Conservation (phyloP, 108 stramenopile genomes). For the Cyclotella atomus region DNA sequence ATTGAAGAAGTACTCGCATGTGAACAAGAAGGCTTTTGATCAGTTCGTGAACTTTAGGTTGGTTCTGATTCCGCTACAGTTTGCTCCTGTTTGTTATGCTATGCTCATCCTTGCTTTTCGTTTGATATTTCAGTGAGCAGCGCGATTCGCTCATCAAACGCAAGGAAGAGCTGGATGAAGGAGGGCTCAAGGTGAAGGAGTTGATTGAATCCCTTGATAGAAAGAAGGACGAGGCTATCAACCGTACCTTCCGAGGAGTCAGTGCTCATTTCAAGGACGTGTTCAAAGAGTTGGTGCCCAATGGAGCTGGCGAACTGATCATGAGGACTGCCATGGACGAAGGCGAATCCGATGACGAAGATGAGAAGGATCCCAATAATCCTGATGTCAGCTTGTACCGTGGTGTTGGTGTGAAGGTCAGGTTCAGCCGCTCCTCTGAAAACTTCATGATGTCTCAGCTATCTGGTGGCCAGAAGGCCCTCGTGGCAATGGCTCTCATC, state of each 20-base stretch:
- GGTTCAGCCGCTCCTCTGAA: conserved; percentile 90
- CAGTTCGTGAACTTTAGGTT: conserved; percentile 94
- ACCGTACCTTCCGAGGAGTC: conserved; percentile 96
- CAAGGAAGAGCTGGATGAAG: conserved; percentile 91
- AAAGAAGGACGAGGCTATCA: conserved; percentile 99
- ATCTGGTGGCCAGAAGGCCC: conserved; percentile 99
- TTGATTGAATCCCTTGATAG: conserved; percentile 93
- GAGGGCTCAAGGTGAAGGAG: conserved; percentile 91
- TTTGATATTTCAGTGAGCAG: conserved; percentile 71
- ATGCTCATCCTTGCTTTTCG: neutral
- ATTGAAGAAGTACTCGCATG: conserved; percentile 95
- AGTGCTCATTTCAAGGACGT: conserved; percentile 97
- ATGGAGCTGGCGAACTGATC: conserved; percentile 93
- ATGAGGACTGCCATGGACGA: conserved; percentile 90
- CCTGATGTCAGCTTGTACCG: conserved; percentile 87
- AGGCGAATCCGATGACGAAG: conserved; percentile 52
- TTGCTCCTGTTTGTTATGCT: neutral
- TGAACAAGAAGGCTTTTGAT: conserved; percentile 99
- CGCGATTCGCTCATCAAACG: conserved; percentile 89
- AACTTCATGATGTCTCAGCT: conserved; percentile 94
- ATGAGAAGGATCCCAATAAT: conserved; percentile 54
- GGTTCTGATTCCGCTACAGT: neutral
- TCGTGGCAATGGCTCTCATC: conserved; percentile 98
- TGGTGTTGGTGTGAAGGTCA: conserved; percentile 92
- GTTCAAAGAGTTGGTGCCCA: conserved; percentile 97